Base-by-base conservation (phyloP, 352 stramenopile genomes). In the Pythium phragmitis region DNA sequence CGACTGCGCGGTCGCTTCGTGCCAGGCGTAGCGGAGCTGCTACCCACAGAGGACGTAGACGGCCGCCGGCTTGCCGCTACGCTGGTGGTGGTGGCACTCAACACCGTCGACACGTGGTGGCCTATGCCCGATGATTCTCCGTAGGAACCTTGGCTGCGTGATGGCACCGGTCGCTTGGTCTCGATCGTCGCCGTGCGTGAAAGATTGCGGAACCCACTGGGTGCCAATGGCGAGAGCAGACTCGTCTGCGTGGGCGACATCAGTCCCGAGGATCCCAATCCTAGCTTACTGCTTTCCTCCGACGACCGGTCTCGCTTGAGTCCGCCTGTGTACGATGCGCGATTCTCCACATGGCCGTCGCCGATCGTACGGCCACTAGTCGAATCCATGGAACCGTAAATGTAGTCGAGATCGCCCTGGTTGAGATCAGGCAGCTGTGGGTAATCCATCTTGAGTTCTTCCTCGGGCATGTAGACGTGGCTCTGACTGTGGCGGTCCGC, bases 371-470 rank as follows among this genome's bases (percentile, higher is more conserved):
- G 43, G 8, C 61, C 36, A 7, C 42, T 34, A 23, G 48, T 50
- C 21, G 60, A 63, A 34, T 87, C 80, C 55, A 91, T 86, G 8
- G 81, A 59, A 9, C 76, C 80, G 58, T 81, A 88, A 28, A 92
- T 62, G 65, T 90, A 91, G 52, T 92, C 82, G 55, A 92, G 68
- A 50, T 92, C 84, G 26, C 70, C 70, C 45, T 91, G 82, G 67
- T 88, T 89, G 61, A 92, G 76, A 53, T 91, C 82, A 0, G 76
- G 52, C 13, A 92, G 57, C 37, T 84, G 75, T 16, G 78, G 68
- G 56, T 91, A 92, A 7, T 87, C 82, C 71, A 91, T 85, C 66
- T 88, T 89, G 12, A 89, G 52, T 59, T 92, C 83, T 33, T 89
- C 83, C 36, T 90, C 80, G 13, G 67, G 67, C 43, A 75, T 48